These are phyloP conservation scores for Apiotrichum siamense DNA, from an alignment of 1,284 basidiomycete species.

Conservation along the genomic window DNA sequence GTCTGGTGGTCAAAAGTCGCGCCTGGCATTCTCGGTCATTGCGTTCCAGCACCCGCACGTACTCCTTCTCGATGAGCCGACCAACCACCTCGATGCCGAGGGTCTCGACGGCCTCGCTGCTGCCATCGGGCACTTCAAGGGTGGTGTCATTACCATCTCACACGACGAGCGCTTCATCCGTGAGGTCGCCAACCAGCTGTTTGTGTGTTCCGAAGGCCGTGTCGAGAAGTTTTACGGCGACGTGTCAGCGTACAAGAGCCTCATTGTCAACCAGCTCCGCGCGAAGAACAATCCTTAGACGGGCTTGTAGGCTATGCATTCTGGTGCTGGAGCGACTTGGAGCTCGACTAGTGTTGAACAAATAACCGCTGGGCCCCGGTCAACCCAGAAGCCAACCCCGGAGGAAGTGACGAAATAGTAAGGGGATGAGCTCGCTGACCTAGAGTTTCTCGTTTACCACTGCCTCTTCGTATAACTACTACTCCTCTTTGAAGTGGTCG, in stretches of 20 bases:
- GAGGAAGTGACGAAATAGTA: too few species aligned
- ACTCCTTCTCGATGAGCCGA: constrained; percentile 88
- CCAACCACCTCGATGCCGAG: constrained; percentile 89
- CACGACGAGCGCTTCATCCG: constrained; percentile 93
- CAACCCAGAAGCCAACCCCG: too few species aligned
- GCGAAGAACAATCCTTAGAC: constrained; percentile 3
- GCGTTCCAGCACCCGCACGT: constrained; percentile 84
- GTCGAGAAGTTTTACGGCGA: constrained; percentile 83
- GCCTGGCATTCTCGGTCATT: constrained; percentile 91
- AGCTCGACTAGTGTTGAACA: too few species aligned
- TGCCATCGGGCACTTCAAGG: constrained; percentile 84
- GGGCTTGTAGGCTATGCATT: too few species aligned
- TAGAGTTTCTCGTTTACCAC: too few species aligned
- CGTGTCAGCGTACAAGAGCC: constrained; percentile 84
- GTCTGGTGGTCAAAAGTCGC: constrained; percentile 88
- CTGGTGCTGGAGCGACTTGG: too few species aligned
- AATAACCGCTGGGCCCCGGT: too few species aligned
- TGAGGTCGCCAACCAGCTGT: constrained; percentile 51
- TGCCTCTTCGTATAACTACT: too few species aligned
- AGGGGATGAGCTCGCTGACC: too few species aligned
- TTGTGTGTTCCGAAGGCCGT: constrained; percentile 77
- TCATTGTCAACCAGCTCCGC: constrained; percentile 29
- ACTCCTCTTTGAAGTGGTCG: too few species aligned
- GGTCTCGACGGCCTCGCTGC: constrained; percentile 90
- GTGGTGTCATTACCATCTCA: constrained; percentile 76